phyloP scores from a whole-genome alignment of 345 rosid genomes.

The Rhodamnia rubescens region DNA sequence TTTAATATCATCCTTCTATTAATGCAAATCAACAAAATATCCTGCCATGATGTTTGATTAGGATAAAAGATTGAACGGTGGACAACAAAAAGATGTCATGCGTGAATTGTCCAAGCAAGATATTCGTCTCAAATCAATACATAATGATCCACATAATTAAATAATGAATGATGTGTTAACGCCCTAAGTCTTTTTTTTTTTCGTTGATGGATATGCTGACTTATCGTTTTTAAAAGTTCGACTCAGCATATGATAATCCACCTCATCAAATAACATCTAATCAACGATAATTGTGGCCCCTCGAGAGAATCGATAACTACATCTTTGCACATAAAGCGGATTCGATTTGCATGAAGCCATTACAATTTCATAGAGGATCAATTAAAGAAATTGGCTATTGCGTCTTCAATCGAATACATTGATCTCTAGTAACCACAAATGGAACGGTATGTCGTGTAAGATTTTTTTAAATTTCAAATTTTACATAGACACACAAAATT shows the following conservation, averaged over 20 bases:
- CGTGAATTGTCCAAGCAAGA: neutral
- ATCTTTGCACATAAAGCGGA: too few relatives aligned
- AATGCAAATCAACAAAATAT: too few relatives aligned
- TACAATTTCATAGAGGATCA: neutral
- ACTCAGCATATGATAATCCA: neutral
- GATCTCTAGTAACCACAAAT: neutral
- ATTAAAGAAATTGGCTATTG: neutral
- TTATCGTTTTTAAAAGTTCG: neutral
- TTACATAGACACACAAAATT: neutral
- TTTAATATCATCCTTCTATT: too few relatives aligned
- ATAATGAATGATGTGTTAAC: neutral
- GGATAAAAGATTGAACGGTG: neutral
- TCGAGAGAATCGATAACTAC: too few relatives aligned
- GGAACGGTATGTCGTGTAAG: neutral
- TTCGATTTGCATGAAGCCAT: neutral
- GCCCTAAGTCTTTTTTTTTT: neutral
- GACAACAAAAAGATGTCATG: neutral
- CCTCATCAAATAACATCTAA: neutral
- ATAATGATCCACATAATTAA: accelerated
- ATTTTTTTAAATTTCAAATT: neutral
- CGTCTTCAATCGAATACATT: neutral
- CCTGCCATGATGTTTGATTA: too few relatives aligned
- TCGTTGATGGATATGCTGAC: neutral
- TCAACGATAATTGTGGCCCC: too few relatives aligned
- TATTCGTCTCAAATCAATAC: neutral